phyloP scores from a whole-genome alignment of 2,329 filamentous ascomycete species.

The Paecilomyces variotii region DNA sequence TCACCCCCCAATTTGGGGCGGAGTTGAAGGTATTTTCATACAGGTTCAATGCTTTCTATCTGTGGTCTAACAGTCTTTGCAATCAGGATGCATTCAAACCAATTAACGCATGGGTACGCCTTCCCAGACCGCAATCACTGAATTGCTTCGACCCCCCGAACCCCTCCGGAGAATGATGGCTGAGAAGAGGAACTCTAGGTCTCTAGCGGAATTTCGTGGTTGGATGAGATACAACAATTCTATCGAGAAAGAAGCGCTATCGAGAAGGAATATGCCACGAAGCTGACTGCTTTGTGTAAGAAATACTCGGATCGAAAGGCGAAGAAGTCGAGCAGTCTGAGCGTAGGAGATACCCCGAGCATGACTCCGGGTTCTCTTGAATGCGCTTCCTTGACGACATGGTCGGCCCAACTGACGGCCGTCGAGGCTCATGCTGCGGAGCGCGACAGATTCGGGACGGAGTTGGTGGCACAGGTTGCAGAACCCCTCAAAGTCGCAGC shows the following conservation, averaged over 20 bases:
- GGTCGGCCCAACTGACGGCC: constrained; percentile 87
- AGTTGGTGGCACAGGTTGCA: constrained; percentile 71
- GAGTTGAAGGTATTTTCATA: constrained; percentile 70
- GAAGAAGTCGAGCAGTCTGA: constrained; percentile 76
- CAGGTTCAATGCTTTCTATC: background rate
- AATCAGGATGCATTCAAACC: constrained; percentile 92
- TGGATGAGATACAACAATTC: constrained; percentile 94
- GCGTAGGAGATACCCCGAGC: constrained; percentile 84
- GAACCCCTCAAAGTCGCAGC: constrained; percentile 74
- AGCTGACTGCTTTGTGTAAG: constrained; percentile 78
- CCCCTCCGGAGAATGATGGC: constrained; percentile 1
- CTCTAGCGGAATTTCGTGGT: constrained; percentile 79
- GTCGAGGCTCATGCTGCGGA: constrained; percentile 81
- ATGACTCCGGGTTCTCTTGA: constrained; percentile 95
- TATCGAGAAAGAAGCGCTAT: constrained; percentile 91
- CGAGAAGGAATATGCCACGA: constrained; percentile 93
- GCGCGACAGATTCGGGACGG: constrained; percentile 75
- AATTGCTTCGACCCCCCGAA: background rate
- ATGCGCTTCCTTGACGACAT: constrained; percentile 92
- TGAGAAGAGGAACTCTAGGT: constrained; percentile 42
- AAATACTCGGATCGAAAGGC: constrained; percentile 98
- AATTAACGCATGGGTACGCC: constrained; percentile 73
- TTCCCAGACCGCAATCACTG: background rate
- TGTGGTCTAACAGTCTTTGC: constrained; percentile 9
- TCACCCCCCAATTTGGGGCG: constrained; percentile 77